Conservation (phyloP, 2,329 filamentous ascomycete genomes). For the Colletotrichum cordylinicola region DNA sequence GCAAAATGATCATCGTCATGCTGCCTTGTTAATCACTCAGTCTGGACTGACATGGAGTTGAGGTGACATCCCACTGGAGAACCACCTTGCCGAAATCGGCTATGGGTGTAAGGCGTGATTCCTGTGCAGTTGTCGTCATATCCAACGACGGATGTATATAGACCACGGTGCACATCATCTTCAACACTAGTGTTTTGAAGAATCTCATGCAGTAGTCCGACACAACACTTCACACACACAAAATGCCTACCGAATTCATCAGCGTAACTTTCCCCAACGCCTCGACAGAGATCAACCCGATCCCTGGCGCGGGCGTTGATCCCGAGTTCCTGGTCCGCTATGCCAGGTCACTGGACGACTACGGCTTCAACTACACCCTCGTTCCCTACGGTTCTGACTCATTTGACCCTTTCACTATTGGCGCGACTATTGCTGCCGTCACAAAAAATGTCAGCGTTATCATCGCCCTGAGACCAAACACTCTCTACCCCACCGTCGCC, state of each 20-base stretch:
- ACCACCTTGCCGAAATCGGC: conserved; percentile 20
- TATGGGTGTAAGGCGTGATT: conserved; percentile 29
- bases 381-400: conserved; percentile 62
- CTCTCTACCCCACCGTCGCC: conserved; percentile 65
- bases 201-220: not conserved
- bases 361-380: conserved; percentile 67
- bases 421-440: conserved; percentile 60
- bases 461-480: conserved; percentile 67
- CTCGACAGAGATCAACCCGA: conserved; percentile 60
- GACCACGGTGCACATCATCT: not conserved
- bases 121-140: conserved; percentile 28
- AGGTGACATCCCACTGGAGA: conserved; percentile 11
- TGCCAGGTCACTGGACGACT: conserved; percentile 62
- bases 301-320: conserved; percentile 57
- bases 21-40: not conserved
- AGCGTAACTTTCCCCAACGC: conserved; percentile 61
- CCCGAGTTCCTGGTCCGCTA: conserved; percentile 62
- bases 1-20: not conserved
- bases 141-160: conserved; percentile 15
- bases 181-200: not conserved
- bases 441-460: conserved; percentile 67
- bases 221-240: conserved; percentile 1
- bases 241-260: conserved; percentile 62
- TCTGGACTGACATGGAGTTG: not conserved
- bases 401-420: conserved; percentile 64